Evolutionary conservation across 768 basidiomycete species (phyloP), one percentile per base, ranked within the genome.

Genomic region (Suillus tomentosus): DNA sequence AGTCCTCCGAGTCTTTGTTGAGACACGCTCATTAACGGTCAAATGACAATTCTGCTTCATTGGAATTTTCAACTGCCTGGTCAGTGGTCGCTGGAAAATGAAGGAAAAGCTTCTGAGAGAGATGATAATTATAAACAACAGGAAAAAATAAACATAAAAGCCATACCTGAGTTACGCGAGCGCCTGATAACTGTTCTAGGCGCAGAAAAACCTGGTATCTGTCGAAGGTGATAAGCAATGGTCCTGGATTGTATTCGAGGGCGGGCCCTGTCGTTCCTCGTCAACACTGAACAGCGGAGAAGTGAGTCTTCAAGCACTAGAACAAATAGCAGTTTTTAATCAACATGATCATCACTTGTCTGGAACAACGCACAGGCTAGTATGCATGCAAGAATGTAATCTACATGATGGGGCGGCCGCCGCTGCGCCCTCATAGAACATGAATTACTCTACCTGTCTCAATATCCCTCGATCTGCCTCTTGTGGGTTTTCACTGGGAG

Each of bases 121-220:
- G 56, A 9, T 2, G 2, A 17, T 27, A 40, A 27, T 57, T 6
- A 17, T 58, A 27, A 58, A 27, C 39, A 5, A 27, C 14, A 58
- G 39, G 15, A 15, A 40, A 27, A 40, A 57, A 57, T 8, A 9
- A 19, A 39, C 5, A 17, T 9, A 57, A 10, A 17, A 24, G 2
- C 7, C 39, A 58, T 57, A 57, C 56, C 6, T 57, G 24, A 27
- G 24, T 40, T 58, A 17, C 56, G 56, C 17, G 56, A 58, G 39
- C 24, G 56, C 17, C 27, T 24, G 24, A 27, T 24, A 27, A 19
- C 39, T 17, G 56, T 27, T 39, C 56, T 40, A 40, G 56, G 24
- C 17, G 56, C 39, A 58, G 24, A 5, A 17, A 39, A 5, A 0
- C 39, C 19, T 58, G 24, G 17, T 27, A 58, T 58, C 56, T 40